Percentiles rank a stretch among this genome's conserved stretches.
Evolutionary conservation across 2,329 filamentous ascomycete species (phyloP).

Genomic region (Penicillium sp.): DNA sequence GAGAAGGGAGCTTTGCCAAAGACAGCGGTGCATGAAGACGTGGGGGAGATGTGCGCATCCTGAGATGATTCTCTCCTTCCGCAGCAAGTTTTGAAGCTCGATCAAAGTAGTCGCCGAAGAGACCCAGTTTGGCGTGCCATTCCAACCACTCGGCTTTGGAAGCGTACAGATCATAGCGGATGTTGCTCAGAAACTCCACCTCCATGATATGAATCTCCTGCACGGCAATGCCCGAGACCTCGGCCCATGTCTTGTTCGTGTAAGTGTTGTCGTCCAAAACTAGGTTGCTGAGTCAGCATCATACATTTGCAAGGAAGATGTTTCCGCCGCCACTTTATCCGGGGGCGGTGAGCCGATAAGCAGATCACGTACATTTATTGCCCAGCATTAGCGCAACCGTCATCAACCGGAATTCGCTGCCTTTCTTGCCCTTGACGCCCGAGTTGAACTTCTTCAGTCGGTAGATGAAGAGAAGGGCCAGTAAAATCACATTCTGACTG

Average conservation of each 20-base stretch:
- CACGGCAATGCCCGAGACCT: slow-evolving; percentile 90
- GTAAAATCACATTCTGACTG: slow-evolving; percentile 85
- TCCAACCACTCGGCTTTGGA: slow-evolving; percentile 79
- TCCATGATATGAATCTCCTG: slow-evolving; percentile 98
- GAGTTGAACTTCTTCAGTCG: slow-evolving; percentile 86
- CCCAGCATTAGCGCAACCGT: slow-evolving; percentile 96
- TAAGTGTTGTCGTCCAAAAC: slow-evolving; percentile 98
- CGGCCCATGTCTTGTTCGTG: slow-evolving; percentile 99
- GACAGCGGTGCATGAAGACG: slow-evolving; percentile 27
- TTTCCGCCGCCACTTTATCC: slow-evolving; percentile 7
- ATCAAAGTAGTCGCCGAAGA: slow-evolving; percentile 78
- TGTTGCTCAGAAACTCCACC: slow-evolving; percentile 98
- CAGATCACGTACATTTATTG: slow-evolving; percentile 70
- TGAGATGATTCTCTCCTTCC: slow-evolving; percentile 27
- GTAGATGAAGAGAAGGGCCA: slow-evolving; percentile 89
- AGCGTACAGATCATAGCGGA: slow-evolving; percentile 87
- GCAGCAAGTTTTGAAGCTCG: slow-evolving; percentile 52
- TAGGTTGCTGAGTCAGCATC: slow-evolving; percentile 33
- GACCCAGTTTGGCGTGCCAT: slow-evolving; percentile 77
- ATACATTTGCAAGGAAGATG: neutral
- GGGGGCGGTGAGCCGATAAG: slow-evolving; percentile 19
- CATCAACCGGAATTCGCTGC: slow-evolving; percentile 86
- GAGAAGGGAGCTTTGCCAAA: slow-evolving; percentile 38
- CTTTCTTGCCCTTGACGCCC: slow-evolving; percentile 79
- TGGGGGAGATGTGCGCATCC: slow-evolving; percentile 30